A percentile compares a stretch with the other conserved stretches of the same genome.
Evolutionary conservation across 129 eudicot genomes (phyloP).

Genomic region (Oenanthe sinensis): DNA sequence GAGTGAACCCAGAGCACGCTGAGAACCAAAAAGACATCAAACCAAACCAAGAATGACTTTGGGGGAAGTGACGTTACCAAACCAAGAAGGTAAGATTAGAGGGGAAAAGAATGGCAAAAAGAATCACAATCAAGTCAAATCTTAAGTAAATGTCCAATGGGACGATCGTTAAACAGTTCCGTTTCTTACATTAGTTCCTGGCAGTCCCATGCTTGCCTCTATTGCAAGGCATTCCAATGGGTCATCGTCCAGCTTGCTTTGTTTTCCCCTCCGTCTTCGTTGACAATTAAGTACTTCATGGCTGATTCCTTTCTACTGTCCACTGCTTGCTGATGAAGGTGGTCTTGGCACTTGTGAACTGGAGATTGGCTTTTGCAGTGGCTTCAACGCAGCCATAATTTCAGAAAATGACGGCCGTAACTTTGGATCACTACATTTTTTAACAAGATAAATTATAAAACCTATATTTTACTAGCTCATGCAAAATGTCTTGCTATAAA

Average conservation of each 20-base stretch:
- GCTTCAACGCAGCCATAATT: constrained; percentile 80
- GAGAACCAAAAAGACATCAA: not conserved
- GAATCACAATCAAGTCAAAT: constrained; percentile 21
- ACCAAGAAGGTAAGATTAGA: not conserved
- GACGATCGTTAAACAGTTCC: not conserved
- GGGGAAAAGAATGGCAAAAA: constrained; percentile 16
- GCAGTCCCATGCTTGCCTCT: constrained; percentile 15
- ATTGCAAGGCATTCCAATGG: constrained; percentile 21
- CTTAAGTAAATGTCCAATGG: not conserved
- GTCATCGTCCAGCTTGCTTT: not conserved
- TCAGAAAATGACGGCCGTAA: constrained; percentile 84
- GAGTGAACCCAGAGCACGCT: too few species aligned
- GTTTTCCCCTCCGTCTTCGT: not conserved
- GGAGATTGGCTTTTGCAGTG: constrained; percentile 67
- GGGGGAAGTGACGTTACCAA: not conserved
- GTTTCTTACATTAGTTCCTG: not conserved
- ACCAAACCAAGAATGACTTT: not conserved
- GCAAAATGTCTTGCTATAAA: not conserved
- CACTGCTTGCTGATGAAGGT: constrained; percentile 18
- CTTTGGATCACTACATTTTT: constrained; percentile 59
- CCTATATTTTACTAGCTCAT: not conserved
- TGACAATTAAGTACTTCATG: not conserved
- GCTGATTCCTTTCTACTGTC: constrained; percentile 13
- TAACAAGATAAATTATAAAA: not conserved
- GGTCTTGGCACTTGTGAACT: constrained; percentile 38